Conservation (phyloP, 2,329 filamentous ascomycete species). For the Ophiocordyceps unilateralis region DNA sequence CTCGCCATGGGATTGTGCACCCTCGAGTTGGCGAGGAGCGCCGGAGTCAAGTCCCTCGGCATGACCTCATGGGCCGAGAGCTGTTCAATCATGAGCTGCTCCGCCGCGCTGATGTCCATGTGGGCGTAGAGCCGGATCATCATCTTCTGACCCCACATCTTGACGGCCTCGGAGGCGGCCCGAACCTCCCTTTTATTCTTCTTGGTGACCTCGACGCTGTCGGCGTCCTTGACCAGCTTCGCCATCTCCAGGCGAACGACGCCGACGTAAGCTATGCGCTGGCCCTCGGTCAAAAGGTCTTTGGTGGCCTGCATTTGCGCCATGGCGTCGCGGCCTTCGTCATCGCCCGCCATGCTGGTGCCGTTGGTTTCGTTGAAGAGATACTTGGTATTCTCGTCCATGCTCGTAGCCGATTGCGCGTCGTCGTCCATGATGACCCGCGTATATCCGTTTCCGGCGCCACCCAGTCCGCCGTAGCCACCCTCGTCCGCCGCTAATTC, state of each 20-base stretch:
- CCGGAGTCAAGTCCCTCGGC: constrained; percentile 65
- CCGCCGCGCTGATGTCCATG: constrained; percentile 84
- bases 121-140: constrained; percentile 89
- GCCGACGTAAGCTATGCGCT: constrained; percentile 91
- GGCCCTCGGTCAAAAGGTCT: constrained; percentile 82
- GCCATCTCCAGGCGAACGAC: constrained; percentile 68
- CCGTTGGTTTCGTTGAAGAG: constrained; percentile 62
- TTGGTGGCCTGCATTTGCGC: constrained; percentile 93
- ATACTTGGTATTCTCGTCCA: constrained; percentile 95
- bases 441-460: constrained; percentile 89
- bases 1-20: constrained; percentile 83
- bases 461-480: constrained; percentile 63
- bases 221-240: constrained; percentile 54
- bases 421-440: constrained; percentile 91
- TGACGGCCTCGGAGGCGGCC: constrained; percentile 57
- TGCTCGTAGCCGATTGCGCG: constrained; percentile 78
- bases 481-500: constrained; percentile 47
- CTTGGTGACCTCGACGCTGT: constrained; percentile 43
- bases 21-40: constrained; percentile 78
- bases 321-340: constrained; percentile 70
- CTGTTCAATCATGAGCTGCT: constrained; percentile 99
- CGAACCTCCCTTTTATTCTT: constrained; percentile 55
- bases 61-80: constrained; percentile 81
- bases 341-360: constrained; percentile 48
- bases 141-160: constrained; percentile 97